These are phyloP conservation scores for Pyrus betulifolia DNA, from an alignment of 306 rosid genomes.

Conservation along the genomic window DNA sequence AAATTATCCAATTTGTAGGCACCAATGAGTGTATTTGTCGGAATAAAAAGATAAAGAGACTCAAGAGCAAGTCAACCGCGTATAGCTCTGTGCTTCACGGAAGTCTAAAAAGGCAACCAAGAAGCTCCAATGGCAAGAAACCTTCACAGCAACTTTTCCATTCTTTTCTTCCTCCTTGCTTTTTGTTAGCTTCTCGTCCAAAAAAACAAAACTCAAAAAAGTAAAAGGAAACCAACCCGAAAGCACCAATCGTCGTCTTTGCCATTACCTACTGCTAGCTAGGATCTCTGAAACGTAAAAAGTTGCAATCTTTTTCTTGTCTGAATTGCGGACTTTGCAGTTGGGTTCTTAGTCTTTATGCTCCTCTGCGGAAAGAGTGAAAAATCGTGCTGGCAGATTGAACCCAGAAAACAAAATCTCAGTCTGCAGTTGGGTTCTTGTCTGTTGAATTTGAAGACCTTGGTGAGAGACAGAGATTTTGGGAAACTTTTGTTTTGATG, in stretches of 20 bases:
- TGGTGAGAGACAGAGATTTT: slow-evolving; percentile 11
- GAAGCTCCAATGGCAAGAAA: slow-evolving; percentile 2
- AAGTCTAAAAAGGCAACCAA: slow-evolving; percentile 39
- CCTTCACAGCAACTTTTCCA: neutral
- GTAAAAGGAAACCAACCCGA: neutral
- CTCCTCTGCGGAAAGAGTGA: neutral
- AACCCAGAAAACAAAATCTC: neutral
- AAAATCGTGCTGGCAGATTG: neutral
- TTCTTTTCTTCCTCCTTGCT: neutral
- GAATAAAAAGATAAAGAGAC: neutral
- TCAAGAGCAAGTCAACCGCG: slow-evolving; percentile 2
- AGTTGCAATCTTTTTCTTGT: slow-evolving; percentile 16
- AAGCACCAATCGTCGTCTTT: slow-evolving; percentile 17
- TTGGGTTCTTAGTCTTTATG: neutral
- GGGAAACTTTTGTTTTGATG: slow-evolving; percentile 40
- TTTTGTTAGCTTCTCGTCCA: slow-evolving; percentile 19
- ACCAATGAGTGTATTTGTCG: neutral
- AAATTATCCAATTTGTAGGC: neutral
- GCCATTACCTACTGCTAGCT: neutral
- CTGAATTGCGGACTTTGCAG: neutral
- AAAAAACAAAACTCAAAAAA: slow-evolving; percentile 17
- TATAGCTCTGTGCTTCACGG: neutral
- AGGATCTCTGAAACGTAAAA: slow-evolving; percentile 23
- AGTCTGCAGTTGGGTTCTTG: neutral
- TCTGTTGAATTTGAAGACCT: slow-evolving; percentile 20